Evolutionary conservation across 116 monocot species (phyloP).

Genomic region (Papilionanthe hybrid): DNA sequence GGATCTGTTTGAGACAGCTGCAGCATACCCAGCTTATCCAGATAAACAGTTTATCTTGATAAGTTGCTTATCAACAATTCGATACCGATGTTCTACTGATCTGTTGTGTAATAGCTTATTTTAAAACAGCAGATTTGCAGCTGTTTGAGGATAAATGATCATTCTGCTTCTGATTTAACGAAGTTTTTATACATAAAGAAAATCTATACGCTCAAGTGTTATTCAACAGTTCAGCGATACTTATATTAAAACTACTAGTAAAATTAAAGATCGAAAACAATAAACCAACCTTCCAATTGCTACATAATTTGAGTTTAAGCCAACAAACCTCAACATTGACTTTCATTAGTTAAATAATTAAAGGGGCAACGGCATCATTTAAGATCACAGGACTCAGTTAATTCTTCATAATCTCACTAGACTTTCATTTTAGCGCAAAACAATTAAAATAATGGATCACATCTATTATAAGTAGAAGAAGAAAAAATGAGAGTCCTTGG

Average conservation of each 20-base stretch:
- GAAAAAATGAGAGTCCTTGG: conserved; percentile 57
- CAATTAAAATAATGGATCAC: not conserved
- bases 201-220: not conserved
- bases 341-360: not conserved
- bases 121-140: too few species aligned
- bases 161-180: too few species aligned
- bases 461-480: not conserved
- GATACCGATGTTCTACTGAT: too few species aligned
- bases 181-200: not conserved
- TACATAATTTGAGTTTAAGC: not conserved
- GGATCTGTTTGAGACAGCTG: too few species aligned
- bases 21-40: too few species aligned
- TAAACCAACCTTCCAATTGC: not conserved
- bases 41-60: too few species aligned
- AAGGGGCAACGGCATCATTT: not conserved
- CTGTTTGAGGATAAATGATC: too few species aligned
- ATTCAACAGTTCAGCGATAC: not conserved
- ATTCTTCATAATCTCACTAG: not conserved
- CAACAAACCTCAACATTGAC: not conserved
- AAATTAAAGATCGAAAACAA: not conserved
- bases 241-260: not conserved
- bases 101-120: too few species aligned
- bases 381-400: not conserved
- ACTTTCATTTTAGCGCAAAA: not conserved
- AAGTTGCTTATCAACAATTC: too few species aligned